Percentiles rank a stretch among this genome's conserved stretches.
Conservation (phyloP, 371 early-diverging fungal species). For the Lichtheimia corymbifera region DNA sequence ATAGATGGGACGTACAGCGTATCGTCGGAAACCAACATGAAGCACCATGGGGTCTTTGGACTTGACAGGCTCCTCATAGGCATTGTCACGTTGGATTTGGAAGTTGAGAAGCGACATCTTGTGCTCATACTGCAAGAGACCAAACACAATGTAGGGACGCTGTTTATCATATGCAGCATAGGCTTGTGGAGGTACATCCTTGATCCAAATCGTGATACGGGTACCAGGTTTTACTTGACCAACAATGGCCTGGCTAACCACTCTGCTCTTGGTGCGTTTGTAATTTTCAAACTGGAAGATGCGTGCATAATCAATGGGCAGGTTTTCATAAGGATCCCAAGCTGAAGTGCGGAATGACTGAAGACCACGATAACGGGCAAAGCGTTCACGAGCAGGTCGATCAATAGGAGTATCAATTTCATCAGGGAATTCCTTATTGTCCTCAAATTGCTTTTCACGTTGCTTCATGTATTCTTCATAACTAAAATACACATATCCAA, state of each 20-base stretch:
- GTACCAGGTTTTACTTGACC: constrained; percentile 63
- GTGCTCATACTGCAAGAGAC: constrained; percentile 92
- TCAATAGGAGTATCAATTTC: constrained; percentile 94
- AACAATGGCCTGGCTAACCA: constrained; percentile 61
- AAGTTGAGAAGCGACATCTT: constrained; percentile 89
- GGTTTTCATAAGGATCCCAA: constrained; percentile 97
- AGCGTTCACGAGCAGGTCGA: constrained; percentile 81
- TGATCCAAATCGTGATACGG: constrained; percentile 67
- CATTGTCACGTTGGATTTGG: constrained; percentile 68
- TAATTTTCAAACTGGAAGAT: constrained; percentile 95
- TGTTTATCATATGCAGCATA: constrained; percentile 28
- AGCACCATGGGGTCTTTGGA: constrained; percentile 88
- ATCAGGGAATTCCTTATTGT: constrained; percentile 91
- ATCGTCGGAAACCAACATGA: constrained; percentile 88
- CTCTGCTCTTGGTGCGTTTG: constrained; percentile 71
- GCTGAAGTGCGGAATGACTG: constrained; percentile 91
- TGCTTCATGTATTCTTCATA: constrained; percentile 69
- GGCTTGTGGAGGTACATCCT: constrained; percentile 68
- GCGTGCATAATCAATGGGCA: constrained; percentile 92
- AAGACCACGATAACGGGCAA: constrained; percentile 92
- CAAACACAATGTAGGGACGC: constrained; percentile 76
- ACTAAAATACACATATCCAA: constrained; percentile 18
- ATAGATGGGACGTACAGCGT: constrained; percentile 80
- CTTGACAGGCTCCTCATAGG: constrained; percentile 71
- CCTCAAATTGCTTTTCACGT: constrained; percentile 67